Evolutionary conservation across 441 rosid species (phyloP), one percentile per base, ranked within the genome.

Genomic region (Theobroma grandiflorum): DNA sequence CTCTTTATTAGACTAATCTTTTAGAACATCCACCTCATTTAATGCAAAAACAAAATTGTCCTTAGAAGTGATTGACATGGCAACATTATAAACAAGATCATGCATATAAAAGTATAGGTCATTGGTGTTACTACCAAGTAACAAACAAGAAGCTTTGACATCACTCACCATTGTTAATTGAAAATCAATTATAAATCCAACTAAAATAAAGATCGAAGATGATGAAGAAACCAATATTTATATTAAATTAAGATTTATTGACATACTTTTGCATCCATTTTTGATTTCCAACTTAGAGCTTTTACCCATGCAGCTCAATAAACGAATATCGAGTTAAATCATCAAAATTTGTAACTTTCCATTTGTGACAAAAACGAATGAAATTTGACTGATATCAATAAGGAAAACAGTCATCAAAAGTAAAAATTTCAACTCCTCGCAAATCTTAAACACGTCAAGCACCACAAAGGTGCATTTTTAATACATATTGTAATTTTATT

Each of bases 71-170:
- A 37, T 53, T 37, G 62, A 4, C n/a, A 52, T 9, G 18, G 45
- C 18, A 0, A 55, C 37, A n/a, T 55, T 6, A 72, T 2, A 55
- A 55, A 42, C 14, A 37, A 55, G 50, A 40, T 55, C 65, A 73
- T 20, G 50, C 50, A 40, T 61, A 37, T 37, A 49, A 6, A 20
- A n/a, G 18, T 1, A 8, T 8, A 4, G 2, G 1, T 10, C 12
- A 10, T 20, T 11, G 50, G 43, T 10, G 33, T 6, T 4, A 55
- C 64, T 12, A 38, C 38, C 49, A n/a, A 2, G 57, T 31, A 75
- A 26, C 58, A 75, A 18, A 49, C 78, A 75, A 63, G 59, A 62
- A 12, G 4, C 45, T 45, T 61, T 61, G 31, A 47, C 59, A 9
- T 7, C 7, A 75, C 58, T 64, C 50, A 75, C 40, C 68, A 26